phyloP scores from a whole-genome alignment of 2,329 filamentous ascomycete species.

The Whalleya microplaca region DNA sequence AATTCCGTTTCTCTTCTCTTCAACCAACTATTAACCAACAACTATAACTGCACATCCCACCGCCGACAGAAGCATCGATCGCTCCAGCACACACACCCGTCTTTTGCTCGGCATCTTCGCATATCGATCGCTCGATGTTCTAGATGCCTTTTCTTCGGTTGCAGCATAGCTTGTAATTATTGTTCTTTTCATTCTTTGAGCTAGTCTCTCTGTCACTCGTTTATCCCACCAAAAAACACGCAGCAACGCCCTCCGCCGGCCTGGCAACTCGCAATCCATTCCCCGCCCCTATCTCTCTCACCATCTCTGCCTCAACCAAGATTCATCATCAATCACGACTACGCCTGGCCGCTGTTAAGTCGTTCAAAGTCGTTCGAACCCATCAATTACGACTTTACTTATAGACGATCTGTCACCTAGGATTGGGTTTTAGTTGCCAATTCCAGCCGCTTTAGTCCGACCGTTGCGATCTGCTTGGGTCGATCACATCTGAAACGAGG shows the following conservation, averaged over 20 bases:
- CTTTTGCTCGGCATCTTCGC: constrained; percentile 5
- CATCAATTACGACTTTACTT: not conserved
- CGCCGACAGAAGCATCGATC: not conserved
- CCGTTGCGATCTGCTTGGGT: constrained; percentile 29
- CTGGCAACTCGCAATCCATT: constrained; percentile 16
- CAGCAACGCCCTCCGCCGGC: constrained; percentile 13
- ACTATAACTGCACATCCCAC: not conserved
- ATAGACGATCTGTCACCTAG: constrained; percentile 3
- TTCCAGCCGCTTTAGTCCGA: constrained; percentile 18
- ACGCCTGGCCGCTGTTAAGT: too few relatives aligned
- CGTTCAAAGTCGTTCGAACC: too few relatives aligned
- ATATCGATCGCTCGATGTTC: constrained; percentile 27
- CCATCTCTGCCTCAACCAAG: too few relatives aligned
- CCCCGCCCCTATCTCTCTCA: constrained; percentile 20
- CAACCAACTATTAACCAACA: too few relatives aligned
- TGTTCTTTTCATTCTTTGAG: constrained; percentile 41
- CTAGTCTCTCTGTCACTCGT: constrained; percentile 55
- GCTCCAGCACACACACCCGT: constrained; percentile 6
- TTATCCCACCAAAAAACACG: constrained; percentile 32
- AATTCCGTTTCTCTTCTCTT: too few relatives aligned
- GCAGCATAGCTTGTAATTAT: constrained; percentile 32
- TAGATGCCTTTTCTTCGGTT: constrained; percentile 34
- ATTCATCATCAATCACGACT: too few relatives aligned
- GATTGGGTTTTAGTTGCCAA: constrained; percentile 20
- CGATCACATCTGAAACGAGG: constrained; percentile 26